Evolutionary conservation across 495 filamentous ascomycete species (phyloP).

Genomic region (Penicillium subrubescens): DNA sequence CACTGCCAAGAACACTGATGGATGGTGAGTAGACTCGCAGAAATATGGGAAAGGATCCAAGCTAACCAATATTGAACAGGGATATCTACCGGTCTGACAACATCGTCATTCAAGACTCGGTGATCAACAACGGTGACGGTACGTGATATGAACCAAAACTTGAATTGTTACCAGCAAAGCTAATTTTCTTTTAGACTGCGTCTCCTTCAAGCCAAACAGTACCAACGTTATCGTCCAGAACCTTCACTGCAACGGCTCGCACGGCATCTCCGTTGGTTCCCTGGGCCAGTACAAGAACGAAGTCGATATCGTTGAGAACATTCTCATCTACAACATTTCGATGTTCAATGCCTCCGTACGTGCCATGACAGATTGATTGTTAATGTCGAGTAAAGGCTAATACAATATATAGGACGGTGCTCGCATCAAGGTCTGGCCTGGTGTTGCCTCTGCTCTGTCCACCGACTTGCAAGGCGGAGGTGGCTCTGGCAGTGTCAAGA

Average conservation of each 20-base stretch:
- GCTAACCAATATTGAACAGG: constrained; percentile 22
- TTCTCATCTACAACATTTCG: constrained; percentile 66
- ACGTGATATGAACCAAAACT: constrained; percentile 8
- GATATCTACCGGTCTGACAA: constrained; percentile 65
- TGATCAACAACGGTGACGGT: constrained; percentile 70
- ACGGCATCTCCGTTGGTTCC: constrained; percentile 72
- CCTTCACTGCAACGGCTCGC: constrained; percentile 69
- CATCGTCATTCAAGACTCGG: constrained; percentile 68
- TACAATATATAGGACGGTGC: constrained; percentile 54
- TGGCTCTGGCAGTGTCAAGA: constrained; percentile 55
- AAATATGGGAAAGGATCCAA: not conserved
- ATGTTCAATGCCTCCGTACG: constrained; percentile 62
- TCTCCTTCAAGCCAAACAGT: constrained; percentile 78
- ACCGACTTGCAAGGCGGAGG: constrained; percentile 64
- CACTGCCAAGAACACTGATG: constrained; percentile 68
- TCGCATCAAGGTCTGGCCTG: constrained; percentile 73
- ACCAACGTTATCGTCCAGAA: constrained; percentile 75
- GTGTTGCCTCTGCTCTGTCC: constrained; percentile 48
- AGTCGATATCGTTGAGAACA: constrained; percentile 65
- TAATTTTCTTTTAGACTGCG: constrained; percentile 53
- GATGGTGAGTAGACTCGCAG: constrained; percentile 46
- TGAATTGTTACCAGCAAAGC: not conserved
- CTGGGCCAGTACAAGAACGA: constrained; percentile 66
- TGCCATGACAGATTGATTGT: not conserved
- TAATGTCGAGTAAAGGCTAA: not conserved